Evolutionary conservation across 1,284 basidiomycete genomes (phyloP).

Genomic region (Melampsora americana): DNA sequence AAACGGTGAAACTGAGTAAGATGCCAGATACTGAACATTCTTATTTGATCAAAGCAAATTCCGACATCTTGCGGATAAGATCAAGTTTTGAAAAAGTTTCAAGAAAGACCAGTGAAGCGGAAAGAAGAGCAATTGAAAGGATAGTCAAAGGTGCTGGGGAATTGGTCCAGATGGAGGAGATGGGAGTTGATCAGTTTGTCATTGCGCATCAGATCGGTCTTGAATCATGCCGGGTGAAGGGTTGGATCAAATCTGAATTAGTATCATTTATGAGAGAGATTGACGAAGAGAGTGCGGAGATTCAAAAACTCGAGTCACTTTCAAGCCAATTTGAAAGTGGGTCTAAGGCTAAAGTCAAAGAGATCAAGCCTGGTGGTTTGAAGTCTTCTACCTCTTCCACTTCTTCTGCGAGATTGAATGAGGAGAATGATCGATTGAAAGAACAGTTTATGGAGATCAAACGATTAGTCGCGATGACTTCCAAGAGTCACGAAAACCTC

Average conservation of each 20-base stretch:
- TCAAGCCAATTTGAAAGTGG: background rate
- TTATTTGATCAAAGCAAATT: conserved; percentile 5
- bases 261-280: conserved; percentile 19
- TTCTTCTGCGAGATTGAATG: background rate
- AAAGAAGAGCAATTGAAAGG: conserved; percentile 6
- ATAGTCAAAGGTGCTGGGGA: background rate
- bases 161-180: background rate
- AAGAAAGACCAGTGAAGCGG: conserved; percentile 11
- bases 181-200: conserved; percentile 6
- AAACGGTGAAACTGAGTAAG: background rate
- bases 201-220: conserved; percentile 5
- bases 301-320: background rate
- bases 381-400: background rate
- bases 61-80: background rate
- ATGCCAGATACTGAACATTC: background rate
- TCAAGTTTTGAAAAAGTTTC: conserved; percentile 4
- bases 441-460: conserved; percentile 1
- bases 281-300: conserved; percentile 2
- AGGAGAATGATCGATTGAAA: background rate
- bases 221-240: conserved; percentile 13
- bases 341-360: background rate
- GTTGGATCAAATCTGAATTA: conserved; percentile 16
- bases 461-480: conserved; percentile 7
- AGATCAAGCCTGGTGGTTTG: background rate
- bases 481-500: background rate